Evolutionary conservation across 1,139 yeast species (phyloP).

Genomic region (Sugiyamaella pinicola): DNA sequence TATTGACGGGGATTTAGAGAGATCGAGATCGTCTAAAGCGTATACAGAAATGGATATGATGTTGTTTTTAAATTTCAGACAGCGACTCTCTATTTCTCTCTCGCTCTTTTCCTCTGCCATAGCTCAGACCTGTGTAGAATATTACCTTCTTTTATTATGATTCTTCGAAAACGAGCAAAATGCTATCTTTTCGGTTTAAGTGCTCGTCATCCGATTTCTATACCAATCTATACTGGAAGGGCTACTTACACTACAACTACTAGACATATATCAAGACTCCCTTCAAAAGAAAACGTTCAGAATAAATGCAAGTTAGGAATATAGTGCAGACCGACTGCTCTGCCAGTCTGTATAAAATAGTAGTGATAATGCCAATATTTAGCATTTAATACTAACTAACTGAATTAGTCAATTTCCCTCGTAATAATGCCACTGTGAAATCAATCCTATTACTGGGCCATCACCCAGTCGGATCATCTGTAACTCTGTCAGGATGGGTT

Average conservation of each 20-base stretch:
- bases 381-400: too few species aligned
- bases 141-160: too few species aligned
- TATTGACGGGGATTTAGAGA: not conserved
- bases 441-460: slow-evolving; percentile 4
- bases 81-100: too few species aligned
- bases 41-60: not conserved
- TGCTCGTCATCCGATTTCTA: not conserved
- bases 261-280: slow-evolving; percentile 9
- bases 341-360: not conserved
- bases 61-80: slow-evolving; percentile 1
- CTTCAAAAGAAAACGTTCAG: slow-evolving; percentile 20
- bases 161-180: too few species aligned
- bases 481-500: slow-evolving; percentile 72
- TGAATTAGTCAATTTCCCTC: slow-evolving; percentile 27
- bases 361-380: too few species aligned
- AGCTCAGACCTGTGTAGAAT: too few species aligned
- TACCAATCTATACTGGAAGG: not conserved
- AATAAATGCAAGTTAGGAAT: slow-evolving; percentile 25
- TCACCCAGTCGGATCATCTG: slow-evolving; percentile 5
- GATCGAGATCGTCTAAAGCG: not conserved
- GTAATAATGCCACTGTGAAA: slow-evolving; percentile 27
- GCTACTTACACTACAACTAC: not conserved
- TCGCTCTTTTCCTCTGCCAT: too few species aligned
- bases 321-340: not conserved
- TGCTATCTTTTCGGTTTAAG: too few species aligned